Conservation (phyloP, 177 flowering plant genomes). For the Vitis hybrid region DNA sequence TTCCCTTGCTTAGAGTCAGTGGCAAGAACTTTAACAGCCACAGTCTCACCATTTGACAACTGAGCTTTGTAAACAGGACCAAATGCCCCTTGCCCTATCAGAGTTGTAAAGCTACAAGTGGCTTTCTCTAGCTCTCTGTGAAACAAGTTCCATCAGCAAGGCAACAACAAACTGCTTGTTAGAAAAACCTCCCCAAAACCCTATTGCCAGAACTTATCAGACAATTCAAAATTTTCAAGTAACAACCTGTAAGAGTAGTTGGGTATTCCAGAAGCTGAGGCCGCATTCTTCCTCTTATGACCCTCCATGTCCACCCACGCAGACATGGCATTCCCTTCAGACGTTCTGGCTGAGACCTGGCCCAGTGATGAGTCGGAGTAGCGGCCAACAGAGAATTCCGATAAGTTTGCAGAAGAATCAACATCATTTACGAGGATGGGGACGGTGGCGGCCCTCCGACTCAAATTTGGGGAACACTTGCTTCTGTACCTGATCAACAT, state of each 20-base stretch:
- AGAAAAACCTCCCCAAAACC: no score
- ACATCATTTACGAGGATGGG: conserved; percentile 3
- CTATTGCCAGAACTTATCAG: no score
- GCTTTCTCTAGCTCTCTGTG: conserved; percentile 21
- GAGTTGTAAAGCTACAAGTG: conserved; percentile 16
- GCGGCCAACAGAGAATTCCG: conserved; percentile 2
- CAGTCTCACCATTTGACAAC: conserved; percentile 15
- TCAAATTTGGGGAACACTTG: background rate
- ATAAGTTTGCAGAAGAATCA: background rate
- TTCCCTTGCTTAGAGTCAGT: conserved; percentile 20
- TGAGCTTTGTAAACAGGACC: conserved; percentile 26
- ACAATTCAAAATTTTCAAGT: no score
- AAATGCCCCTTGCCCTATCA: conserved; percentile 22
- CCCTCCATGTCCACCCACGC: conserved; percentile 17
- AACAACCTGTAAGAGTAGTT: conserved; percentile 18
- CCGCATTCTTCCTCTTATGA: conserved; percentile 11
- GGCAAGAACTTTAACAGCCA: conserved; percentile 26
- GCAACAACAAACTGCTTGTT: no score
- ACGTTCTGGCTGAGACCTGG: conserved; percentile 16
- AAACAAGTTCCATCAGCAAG: background rate
- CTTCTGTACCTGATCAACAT: background rate
- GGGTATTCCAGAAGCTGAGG: conserved; percentile 16
- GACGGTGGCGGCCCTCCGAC: background rate
- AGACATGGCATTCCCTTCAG: conserved; percentile 17
- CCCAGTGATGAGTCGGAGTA: no score